These are phyloP conservation scores for Chaetomiaceae sp. DNA, from an alignment of 2,329 filamentous ascomycete species.

Conservation along the genomic window DNA sequence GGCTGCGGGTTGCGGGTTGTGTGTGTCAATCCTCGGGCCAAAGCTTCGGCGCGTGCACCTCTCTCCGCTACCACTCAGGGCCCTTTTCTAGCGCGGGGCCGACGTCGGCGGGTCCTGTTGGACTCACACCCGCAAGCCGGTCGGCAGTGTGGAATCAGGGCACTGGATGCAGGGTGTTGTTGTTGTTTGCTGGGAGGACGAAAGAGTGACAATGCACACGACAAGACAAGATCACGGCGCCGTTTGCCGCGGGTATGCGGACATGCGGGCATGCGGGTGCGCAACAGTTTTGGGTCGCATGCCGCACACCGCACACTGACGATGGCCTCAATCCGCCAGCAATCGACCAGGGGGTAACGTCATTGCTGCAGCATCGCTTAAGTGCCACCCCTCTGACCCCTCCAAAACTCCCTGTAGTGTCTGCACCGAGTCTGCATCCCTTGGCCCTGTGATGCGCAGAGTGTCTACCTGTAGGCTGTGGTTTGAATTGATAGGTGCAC, in stretches of 20 bases:
- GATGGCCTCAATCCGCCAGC: conserved; percentile 14
- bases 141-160: neutral
- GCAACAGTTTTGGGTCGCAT: too few species aligned
- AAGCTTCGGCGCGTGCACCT: too few species aligned
- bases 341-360: conserved; percentile 15
- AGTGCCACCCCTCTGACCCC: neutral
- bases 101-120: conserved; percentile 6
- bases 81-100: conserved; percentile 8
- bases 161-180: neutral
- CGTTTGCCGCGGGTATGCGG: conserved; percentile 1
- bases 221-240: conserved; percentile 1
- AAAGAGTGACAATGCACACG: neutral
- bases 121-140: neutral
- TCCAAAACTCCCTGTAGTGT: too few species aligned
- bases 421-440: too few species aligned
- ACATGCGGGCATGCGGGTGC: neutral
- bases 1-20: too few species aligned
- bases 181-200: neutral
- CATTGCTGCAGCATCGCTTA: conserved; percentile 25
- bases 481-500: too few species aligned
- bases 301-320: too few species aligned
- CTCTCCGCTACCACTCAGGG: too few species aligned
- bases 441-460: too few species aligned
- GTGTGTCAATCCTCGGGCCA: too few species aligned
- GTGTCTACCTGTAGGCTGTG: too few species aligned